Conservation (phyloP, 139 green algal species). For the Micractinium conductrix region DNA sequence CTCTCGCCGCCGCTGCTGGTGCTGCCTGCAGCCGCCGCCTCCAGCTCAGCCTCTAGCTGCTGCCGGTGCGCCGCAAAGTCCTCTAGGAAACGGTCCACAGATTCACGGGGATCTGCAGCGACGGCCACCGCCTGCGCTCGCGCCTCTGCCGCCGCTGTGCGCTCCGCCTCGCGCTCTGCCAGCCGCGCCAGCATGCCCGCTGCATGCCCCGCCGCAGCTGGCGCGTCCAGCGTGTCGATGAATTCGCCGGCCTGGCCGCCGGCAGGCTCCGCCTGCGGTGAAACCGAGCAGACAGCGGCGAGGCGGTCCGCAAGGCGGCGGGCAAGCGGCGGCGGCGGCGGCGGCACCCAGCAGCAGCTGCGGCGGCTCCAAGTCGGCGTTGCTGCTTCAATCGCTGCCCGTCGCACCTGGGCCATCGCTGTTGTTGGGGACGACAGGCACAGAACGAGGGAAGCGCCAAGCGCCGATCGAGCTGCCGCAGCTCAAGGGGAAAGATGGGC, state of each 20-base stretch:
- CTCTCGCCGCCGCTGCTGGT: neutral
- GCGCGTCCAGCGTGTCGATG: constrained; percentile 17
- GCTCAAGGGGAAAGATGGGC: no score
- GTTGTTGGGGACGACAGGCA: no score
- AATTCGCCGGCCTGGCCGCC: neutral
- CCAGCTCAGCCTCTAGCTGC: constrained; percentile 2
- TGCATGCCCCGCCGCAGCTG: neutral
- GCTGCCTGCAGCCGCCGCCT: neutral
- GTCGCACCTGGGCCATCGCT: no score
- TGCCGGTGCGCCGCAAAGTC: constrained; percentile 12
- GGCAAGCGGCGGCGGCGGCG: neutral
- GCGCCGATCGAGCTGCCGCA: no score
- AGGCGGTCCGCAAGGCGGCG: neutral
- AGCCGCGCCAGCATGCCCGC: constrained; percentile 31
- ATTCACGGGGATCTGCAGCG: constrained; percentile 17
- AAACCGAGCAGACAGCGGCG: neutral
- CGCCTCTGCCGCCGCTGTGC: neutral
- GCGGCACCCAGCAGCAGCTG: neutral
- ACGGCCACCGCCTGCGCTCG: constrained; percentile 13
- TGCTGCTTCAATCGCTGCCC: no score
- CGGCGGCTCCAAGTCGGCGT: no score
- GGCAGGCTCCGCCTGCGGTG: neutral
- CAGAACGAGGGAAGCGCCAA: no score
- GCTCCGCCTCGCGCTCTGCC: constrained; percentile 18
- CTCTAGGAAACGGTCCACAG: constrained; percentile 26